Evolutionary conservation across 345 rosid genomes (phyloP), one percentile per base, ranked within the genome.

Genomic region (Lepidium didymum): DNA sequence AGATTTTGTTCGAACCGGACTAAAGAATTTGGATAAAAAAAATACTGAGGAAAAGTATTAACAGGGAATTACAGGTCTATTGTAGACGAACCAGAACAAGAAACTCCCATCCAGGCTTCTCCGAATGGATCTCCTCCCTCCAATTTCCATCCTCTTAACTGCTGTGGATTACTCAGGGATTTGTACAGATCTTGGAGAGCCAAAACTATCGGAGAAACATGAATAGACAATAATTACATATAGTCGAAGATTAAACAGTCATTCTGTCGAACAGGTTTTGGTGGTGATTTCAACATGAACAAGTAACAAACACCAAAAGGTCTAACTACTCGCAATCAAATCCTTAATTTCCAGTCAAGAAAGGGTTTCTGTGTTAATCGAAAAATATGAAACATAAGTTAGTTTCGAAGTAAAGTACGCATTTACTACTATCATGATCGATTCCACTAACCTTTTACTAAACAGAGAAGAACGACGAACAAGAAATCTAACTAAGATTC

Each of bases 71-170:
- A 94, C 99, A 94, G 80, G 73, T 81, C 77, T 57, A 77, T 64
- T 33, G 91, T 75, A 25, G 92, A 87, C 8, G 96, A 78, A 15
- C 88, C 94, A 19, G 80, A 78, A 64, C 99, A 94, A 9, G 86
- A 78, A 40, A 94, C 87, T 70, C 97, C 96, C n/a, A 71, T 85
- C 99, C 99, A 94, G 13, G 77, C 78, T 72, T 87, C 92, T 29
- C 75, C 72, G 59, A 97, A 93, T 7, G 98, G 97, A 81, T 90
- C 97, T 41, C 91, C 91, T 36, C 92, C 87, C 27, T 79, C 78
- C 27, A 51, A 11, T 70, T 60, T 86, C 99, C 99, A 94, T 50
- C 87, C 82, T 56, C 77, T 86, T 52, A 94, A 86, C 80, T 85
- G 86, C 27, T 62, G 70, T 27, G 96, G 82, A 72, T 50, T 59